Evolutionary conservation across 768 basidiomycete species (phyloP).

Genomic region (Multifurca ochricompacta): DNA sequence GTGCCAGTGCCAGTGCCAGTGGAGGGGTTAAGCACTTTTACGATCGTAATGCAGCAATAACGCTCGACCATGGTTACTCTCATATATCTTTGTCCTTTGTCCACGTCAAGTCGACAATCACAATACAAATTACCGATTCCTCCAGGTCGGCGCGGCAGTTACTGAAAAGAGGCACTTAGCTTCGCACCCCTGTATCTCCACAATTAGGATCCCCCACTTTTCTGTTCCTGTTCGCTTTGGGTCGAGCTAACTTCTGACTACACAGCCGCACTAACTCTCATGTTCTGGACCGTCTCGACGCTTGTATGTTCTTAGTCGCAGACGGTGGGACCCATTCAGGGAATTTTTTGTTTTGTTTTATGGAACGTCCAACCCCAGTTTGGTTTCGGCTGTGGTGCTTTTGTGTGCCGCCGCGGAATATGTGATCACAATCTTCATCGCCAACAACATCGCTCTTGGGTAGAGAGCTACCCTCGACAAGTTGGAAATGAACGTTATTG

Average conservation of each 20-base stretch:
- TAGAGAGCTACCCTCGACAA: no score
- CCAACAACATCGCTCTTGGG: not conserved
- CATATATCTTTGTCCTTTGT: no score
- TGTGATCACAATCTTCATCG: not conserved
- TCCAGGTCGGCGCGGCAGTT: no score
- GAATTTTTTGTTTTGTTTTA: not conserved
- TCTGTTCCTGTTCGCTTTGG: not conserved
- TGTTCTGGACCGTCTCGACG: not conserved
- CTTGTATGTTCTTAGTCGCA: not conserved
- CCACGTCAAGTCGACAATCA: no score
- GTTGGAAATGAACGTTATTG: not conserved
- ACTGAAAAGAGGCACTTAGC: no score
- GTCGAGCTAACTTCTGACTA: not conserved
- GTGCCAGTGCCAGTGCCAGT: no score
- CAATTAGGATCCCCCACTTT: not conserved
- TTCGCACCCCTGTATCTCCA: not conserved
- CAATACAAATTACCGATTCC: no score
- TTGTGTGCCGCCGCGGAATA: not conserved
- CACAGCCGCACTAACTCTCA: not conserved
- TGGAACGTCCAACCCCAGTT: not conserved
- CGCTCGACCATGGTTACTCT: no score
- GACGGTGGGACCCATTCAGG: not conserved
- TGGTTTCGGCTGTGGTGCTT: not conserved
- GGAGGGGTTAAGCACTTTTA: no score
- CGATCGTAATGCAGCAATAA: no score